These are phyloP conservation scores for peach (Prunus persica) DNA, from an alignment of 306 rosid species.

Conservation along the genomic window Prunus_persica_NCBIv2 NC_034011.1:4600501-4601000, in stretches of 20 bases:
- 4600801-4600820: constrained; percentile 73
- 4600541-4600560: constrained; percentile 98
- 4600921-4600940: not conserved
- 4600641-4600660: constrained; percentile 7
- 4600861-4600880: no score
- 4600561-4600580: constrained; percentile 93
- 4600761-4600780: constrained; percentile 92
- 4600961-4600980: not conserved
- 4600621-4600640: constrained; percentile 20
- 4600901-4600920: not conserved
- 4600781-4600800: constrained; percentile 92
- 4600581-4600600: constrained; percentile 99
- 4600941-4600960: not conserved
- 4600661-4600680: constrained; percentile 1
- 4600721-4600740: constrained; percentile 95
- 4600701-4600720: constrained; percentile 95
- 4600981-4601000: not conserved
- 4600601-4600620: constrained; percentile 64
- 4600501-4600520: constrained; percentile 95
- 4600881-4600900: not conserved
- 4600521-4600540: constrained; percentile 97
- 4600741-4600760: constrained; percentile 98
- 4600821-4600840: constrained; percentile 5
- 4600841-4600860: not conserved
- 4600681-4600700: constrained; percentile 11